phyloP scores from a whole-genome alignment of 83 land plant species.

The Thuja plicata region DNA sequence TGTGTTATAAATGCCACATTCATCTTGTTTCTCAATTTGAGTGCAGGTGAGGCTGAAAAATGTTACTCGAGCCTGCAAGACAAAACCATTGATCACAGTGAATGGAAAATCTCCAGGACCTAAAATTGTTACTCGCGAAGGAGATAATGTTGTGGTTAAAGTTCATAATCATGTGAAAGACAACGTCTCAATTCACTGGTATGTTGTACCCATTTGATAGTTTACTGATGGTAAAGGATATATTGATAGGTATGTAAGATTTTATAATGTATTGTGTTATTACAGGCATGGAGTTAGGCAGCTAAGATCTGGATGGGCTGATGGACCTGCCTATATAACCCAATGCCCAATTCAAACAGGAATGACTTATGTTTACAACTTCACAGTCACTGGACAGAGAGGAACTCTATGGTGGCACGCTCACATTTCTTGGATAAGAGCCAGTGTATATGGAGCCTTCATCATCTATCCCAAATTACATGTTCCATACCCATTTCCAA shows the following conservation, averaged over 20 bases:
- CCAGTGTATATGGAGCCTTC: conserved; percentile 32
- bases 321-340: conserved; percentile 35
- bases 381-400: conserved; percentile 28
- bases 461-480: conserved; percentile 22
- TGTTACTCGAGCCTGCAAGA: conserved; percentile 25
- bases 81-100: conserved; percentile 26
- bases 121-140: conserved; percentile 19
- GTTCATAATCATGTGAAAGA: conserved; percentile 25
- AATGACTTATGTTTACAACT: conserved; percentile 26
- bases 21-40: background rate
- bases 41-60: conserved; percentile 24
- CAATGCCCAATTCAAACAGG: conserved; percentile 42
- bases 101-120: conserved; percentile 42
- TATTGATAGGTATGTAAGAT: background rate
- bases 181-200: conserved; percentile 37
- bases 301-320: conserved; percentile 34
- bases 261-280: background rate
- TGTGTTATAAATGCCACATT: background rate
- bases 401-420: conserved; percentile 42
- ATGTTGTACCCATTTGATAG: too few relatives aligned
- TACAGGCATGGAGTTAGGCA: conserved; percentile 45
- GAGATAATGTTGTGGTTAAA: conserved; percentile 19
- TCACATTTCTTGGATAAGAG: conserved; percentile 42
- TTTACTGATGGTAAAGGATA: background rate
- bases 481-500: conserved; percentile 32